These are phyloP conservation scores for Taphrina wiesneri DNA, from an alignment of 1,139 yeast species.

Conservation along the genomic window DNA sequence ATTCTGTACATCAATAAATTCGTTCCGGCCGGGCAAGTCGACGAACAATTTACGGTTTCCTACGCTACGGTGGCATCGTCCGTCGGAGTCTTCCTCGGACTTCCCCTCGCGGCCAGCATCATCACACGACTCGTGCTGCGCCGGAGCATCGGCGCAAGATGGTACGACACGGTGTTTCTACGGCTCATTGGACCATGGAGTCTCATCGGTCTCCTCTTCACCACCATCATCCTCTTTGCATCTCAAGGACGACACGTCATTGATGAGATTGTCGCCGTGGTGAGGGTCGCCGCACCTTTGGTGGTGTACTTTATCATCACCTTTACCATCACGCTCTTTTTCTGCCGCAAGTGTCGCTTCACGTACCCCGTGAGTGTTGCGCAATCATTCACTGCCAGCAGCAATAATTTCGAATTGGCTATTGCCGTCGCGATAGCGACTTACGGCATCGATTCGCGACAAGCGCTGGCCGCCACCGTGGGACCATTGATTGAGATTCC, in stretches of 20 bases:
- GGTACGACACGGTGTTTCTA: conserved; percentile 47
- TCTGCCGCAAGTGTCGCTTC: conserved; percentile 44
- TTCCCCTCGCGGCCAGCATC: conserved; percentile 56
- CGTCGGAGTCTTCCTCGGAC: conserved; percentile 58
- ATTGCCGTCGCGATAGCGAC: conserved; percentile 58
- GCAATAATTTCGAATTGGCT: conserved; percentile 58
- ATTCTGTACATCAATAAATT: conserved; percentile 48
- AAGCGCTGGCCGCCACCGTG: conserved; percentile 62
- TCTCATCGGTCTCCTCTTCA: conserved; percentile 56
- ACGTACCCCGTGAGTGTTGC: conserved; percentile 53
- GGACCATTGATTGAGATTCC: conserved; percentile 64
- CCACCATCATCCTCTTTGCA: conserved; percentile 57
- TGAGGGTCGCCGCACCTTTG: conserved; percentile 58
- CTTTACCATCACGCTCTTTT: conserved; percentile 52
- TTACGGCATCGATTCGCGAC: conserved; percentile 57
- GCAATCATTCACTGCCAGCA: conserved; percentile 61
- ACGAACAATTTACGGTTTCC: conserved; percentile 42
- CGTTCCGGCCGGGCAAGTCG: conserved; percentile 35
- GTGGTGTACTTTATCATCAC: conserved; percentile 53
- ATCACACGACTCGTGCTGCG: conserved; percentile 47
- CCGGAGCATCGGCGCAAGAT: conserved; percentile 40
- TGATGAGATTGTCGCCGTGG: conserved; percentile 54
- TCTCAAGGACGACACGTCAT: conserved; percentile 57
- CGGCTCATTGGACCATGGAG: conserved; percentile 55
- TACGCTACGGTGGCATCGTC: conserved; percentile 54